Base-by-base conservation (phyloP, 345 rosid species). In the Euclidium syriacum region DNA sequence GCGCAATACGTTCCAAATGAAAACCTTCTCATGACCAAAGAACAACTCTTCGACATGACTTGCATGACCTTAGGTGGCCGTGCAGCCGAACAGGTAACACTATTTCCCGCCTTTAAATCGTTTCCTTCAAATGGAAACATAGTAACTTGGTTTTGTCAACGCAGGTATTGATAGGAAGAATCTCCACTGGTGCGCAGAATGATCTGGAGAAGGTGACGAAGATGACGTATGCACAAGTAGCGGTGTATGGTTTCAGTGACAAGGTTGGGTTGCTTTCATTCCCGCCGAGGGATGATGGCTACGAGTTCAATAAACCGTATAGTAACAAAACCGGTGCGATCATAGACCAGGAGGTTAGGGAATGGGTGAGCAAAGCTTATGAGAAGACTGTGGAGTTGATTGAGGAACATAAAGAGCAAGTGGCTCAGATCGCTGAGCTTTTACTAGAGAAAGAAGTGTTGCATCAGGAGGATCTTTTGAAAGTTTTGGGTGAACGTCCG, bases 11-110 rank as follows among this genome's bases (percentile, higher is more conserved):
- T 90, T 52, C 97, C 97, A 22, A 94, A 85, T 34, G 99, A 94
- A 57, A 90, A 90, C 80, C 95, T 90, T 64, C 83, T 90, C 67
- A 80, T 87, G 90, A 94, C 99, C 19, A 90, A 94, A 76, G 97
- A 94, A 27, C 99, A 94, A 57, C 91, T 94, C 39, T 94, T 90
- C 11, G 97, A 94, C 69, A 77, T 90, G 85, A 90, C 97, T 5
- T 94, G 97, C 72, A 83, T 90, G 99, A 94, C 97, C 42, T 92
- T 94, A 3, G 99, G 99, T 10, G 99, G 99, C 27, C 83, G 96
- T 70, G 99, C 99, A 18, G 92, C 97, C 17, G 99, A 94, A 70
- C 92, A 94, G 96, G 98, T 88, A 65, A 53, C n/a, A n/a, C 7
- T 33, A 6, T 16, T 14, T 63, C 14, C 24, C 14, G 12, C n/a